Base-by-base conservation (phyloP, 2,329 filamentous ascomycete species). In the Diaporthe citri region DNA sequence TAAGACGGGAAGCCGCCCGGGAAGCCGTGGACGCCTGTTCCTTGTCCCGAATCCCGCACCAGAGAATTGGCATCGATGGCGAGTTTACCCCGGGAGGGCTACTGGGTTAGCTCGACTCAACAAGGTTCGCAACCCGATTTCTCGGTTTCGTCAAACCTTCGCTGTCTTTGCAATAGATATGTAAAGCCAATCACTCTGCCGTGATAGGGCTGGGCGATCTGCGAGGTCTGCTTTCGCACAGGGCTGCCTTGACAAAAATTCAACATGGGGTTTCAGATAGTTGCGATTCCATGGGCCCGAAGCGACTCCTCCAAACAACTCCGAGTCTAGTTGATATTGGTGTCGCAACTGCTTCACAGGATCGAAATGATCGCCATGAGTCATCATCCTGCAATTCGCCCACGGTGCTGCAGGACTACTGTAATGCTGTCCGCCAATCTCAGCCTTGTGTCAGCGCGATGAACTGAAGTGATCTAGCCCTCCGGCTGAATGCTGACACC, bases 61-160 rank as follows among this genome's bases (percentile, higher is more conserved):
- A 67, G 31, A 67, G 43, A 67, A 67, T 67, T 25, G 62, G 43
- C 62, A 52, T 52, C 43, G 28, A 51, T 67, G 62, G 62, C 31
- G 28, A 25, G 28, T 17, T 34, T 15, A 48, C 12, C 62, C 62
- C 62, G 43, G 46, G 46, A 39, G 31, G 5, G 31, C 62, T 51
- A 48, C 31, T 36, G 4, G 3, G 41, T 51, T 67, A 51, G 43
- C 22, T 51, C 43, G 20, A 34, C 60, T 67, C 10, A 52, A 67
- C 43, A 67, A 51, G 62, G 46, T 67, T 36, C 7, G 62, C 43
- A 67, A 67, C 62, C 62, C 62, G 62, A 51, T 10, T 10, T 52
- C 12, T 51, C 31, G 62, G 62, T 67, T 39, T 67, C 22, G 62
- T 39, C 25, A 9, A 67, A 52, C 62, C 62, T 51, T 36, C 4